phyloP scores from a whole-genome alignment of 208 protist species.

The Wallacemonas collosoma region DNA sequence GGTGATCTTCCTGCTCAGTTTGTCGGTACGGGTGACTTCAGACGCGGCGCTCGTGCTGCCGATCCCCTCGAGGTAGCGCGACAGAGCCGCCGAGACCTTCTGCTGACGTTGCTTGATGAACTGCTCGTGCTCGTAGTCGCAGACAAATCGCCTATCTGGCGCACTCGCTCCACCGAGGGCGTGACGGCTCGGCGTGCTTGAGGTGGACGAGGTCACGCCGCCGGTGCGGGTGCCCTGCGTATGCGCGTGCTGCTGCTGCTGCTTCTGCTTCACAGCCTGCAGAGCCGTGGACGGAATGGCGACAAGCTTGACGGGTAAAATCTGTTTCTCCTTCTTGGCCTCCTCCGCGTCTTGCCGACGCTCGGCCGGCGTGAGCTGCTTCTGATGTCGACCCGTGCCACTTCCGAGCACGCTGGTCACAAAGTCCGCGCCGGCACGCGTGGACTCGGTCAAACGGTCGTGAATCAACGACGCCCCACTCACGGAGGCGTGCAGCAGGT shows the following conservation, averaged over 20 bases:
- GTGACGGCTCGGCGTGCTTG: neutral
- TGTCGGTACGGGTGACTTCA: neutral
- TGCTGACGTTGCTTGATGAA: conserved; percentile 17
- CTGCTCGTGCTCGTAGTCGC: conserved; percentile 17
- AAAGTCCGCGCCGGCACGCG: conserved; percentile 1
- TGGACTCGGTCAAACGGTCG: conserved; percentile 7
- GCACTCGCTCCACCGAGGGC: neutral
- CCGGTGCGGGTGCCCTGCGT: neutral
- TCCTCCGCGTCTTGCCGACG: conserved; percentile 20
- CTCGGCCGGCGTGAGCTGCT: conserved; percentile 18
- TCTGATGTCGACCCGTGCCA: conserved; percentile 4
- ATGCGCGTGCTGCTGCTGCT: conserved; percentile 5
- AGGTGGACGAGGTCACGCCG: neutral
- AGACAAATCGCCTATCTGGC: neutral
- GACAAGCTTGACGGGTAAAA: neutral
- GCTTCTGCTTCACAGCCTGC: conserved; percentile 8
- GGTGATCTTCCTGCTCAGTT: neutral
- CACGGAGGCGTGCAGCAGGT: conserved; percentile 8
- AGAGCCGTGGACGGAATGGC: neutral
- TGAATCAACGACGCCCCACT: conserved; percentile 16
- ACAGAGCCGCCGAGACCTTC: neutral
- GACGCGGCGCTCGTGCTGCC: neutral
- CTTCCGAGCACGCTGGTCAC: conserved; percentile 5
- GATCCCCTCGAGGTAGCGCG: conserved; percentile 3
- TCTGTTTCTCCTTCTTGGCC: conserved; percentile 21